Evolutionary conservation across 2,329 filamentous ascomycete genomes (phyloP), one percentile per base, ranked within the genome.

Genomic region (Setomelanomma holmii): DNA sequence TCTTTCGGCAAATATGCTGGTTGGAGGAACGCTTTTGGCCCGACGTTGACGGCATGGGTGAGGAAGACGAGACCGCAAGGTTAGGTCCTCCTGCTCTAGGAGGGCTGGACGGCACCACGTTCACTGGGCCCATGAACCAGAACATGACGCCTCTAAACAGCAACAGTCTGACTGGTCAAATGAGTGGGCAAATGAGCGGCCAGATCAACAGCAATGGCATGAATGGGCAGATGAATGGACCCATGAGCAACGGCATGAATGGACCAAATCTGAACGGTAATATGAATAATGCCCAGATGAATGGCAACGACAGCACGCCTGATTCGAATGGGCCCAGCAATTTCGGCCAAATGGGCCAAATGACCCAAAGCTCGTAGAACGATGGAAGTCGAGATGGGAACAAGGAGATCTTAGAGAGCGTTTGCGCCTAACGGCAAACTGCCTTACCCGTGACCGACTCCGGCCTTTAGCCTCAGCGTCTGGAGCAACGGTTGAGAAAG

Each of bases 1-100:
- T 79, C 12, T 81, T 80, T 61, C 71, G 72, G 21, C 79, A 81
- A 50, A 77, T 79, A 11, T 74, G 79, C 51, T 80, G 76, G 73
- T 66, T 81, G 2, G 78, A 77, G 65, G 75, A 79, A 56, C 74
- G 76, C 38, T 78, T 79, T 58, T 81, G 79, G 79, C 79, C 79
- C 0, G 75, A 79, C 36, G 78, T 81, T 36, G 74, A 80, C 44
- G 78, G 77, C 46, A 80, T 80, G 76, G 79, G 79, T 17, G 76
- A 80, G 54, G 75, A 76, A 44, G 71, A 76, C 38, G 76, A 78
- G 36, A 66, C 60, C 20, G 58, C 67, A 5, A 56, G 65, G 11
- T 49, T 72, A 11, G 58, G 56, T 12, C 51, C 60, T 7, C 27
- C 34, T 14, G 34, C 14, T n/a, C 10, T 36, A 16, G 34, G 34